Conservation (phyloP, 129 eudicot species). For the carrot (Daucus carota) region DNA sequence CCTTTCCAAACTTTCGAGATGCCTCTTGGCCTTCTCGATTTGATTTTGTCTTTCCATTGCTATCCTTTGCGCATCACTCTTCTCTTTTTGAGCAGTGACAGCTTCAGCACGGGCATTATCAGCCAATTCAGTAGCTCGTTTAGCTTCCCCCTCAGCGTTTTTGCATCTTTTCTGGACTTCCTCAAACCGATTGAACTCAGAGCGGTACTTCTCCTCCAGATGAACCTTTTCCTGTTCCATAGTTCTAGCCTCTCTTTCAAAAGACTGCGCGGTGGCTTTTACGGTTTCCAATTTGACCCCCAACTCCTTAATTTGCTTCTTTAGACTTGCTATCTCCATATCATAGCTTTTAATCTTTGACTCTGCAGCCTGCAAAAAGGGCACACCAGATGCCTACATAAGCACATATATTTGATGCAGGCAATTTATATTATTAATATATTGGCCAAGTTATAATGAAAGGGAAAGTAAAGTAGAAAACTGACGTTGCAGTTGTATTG, state of each 20-base stretch:
- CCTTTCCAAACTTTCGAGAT: constrained; percentile 62
- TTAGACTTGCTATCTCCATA: constrained; percentile 49
- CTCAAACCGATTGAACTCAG: constrained; percentile 72
- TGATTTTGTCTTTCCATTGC: constrained; percentile 70
- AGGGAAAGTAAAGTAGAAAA: neutral
- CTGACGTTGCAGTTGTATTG: neutral
- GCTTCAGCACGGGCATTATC: constrained; percentile 89
- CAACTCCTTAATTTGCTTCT: constrained; percentile 53
- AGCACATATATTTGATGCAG: neutral
- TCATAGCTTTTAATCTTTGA: constrained; percentile 71
- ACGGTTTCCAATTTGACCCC: constrained; percentile 54
- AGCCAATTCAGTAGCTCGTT: constrained; percentile 77
- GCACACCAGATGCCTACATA: neutral
- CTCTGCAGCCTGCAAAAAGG: constrained; percentile 62
- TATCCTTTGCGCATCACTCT: constrained; percentile 43
- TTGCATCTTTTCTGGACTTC: constrained; percentile 74
- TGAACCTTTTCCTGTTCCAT: constrained; percentile 69
- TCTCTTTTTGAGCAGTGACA: constrained; percentile 68
- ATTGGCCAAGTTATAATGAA: neutral
- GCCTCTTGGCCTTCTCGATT: constrained; percentile 77
- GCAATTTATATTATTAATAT: neutral
- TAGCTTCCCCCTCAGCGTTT: constrained; percentile 77
- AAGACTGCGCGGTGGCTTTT: constrained; percentile 58
- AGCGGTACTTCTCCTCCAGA: constrained; percentile 62
- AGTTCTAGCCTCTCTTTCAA: constrained; percentile 61